These are phyloP conservation scores for Colletotrichum gloeosporioides DNA, from an alignment of 2,329 filamentous ascomycete species.

Conservation along the genomic window DNA sequence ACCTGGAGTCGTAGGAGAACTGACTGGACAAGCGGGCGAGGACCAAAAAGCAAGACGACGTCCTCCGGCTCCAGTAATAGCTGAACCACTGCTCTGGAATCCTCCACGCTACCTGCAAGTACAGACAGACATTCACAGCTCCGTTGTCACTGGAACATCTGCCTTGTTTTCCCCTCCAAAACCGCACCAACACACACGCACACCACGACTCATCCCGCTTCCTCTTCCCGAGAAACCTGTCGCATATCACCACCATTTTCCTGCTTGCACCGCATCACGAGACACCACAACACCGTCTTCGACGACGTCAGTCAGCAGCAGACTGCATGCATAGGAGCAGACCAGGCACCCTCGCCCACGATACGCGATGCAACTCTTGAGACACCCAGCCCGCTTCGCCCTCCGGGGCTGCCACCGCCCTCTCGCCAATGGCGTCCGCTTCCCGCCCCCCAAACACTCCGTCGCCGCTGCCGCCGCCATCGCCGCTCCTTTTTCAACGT, in stretches of 20 bases:
- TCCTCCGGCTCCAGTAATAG: not conserved
- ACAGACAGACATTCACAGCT: not conserved
- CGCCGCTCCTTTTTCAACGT: constrained; percentile 12
- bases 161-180: not conserved
- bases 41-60: not conserved
- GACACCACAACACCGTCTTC: not conserved
- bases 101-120: not conserved
- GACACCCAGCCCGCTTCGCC: constrained; percentile 8
- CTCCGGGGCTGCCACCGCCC: not conserved
- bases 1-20: not conserved
- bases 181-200: not conserved
- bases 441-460: not conserved
- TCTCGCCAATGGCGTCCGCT: not conserved
- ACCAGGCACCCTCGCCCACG: not conserved
- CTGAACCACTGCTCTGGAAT: not conserved
- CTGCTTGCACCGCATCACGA: not conserved
- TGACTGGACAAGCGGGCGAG: not conserved
- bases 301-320: constrained; percentile 6
- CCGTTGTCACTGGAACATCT: not conserved
- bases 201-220: not conserved
- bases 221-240: not conserved
- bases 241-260: not conserved
- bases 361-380: constrained; percentile 4
- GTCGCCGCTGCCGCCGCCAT: not conserved
- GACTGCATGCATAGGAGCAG: not conserved